Evolutionary conservation across 352 stramenopile genomes (phyloP), one percentile per base, ranked within the genome.

Genomic region (Pythium diclinum): DNA sequence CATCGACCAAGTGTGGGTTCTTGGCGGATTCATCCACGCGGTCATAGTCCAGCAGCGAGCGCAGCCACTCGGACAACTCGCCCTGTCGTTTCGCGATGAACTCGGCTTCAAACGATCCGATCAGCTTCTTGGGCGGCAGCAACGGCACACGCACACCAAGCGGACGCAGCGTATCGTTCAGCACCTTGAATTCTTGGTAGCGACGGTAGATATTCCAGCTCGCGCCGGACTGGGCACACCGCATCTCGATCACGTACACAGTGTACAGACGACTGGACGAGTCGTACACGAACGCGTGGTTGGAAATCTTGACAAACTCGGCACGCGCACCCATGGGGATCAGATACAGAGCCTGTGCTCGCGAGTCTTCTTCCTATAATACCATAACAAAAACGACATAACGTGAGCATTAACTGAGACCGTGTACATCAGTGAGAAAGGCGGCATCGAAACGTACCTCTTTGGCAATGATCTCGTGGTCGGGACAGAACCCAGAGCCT

Each of bases 61-160:
- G 85, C 6, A 96, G 70, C 88, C 88, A 96, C 65, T 85, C 83
- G 56, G 87, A 80, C 36, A 96, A 69, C 68, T 96, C 88, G 61
- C 91, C 78, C 71, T 95, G 87, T 14, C 88, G 84, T 69, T 94
- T 93, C 68, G 89, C 82, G 55, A 96, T 91, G 57, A 96, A 96
- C 55, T 94, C 86, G 64, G 90, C 89, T 75, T 95, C 93, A 59
- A 94, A 90, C 57, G 83, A 91, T 38, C 88, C 88, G 9, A 96
- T 62, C 62, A 96, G 91, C 72, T 96, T 96, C 66, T 95, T 95
- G 3, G 88, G 87, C 36, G 88, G 88, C 30, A 96, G 72, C 49
- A 95, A 71, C 84, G 92, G 65, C 44, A 47, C 10, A 23, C 38
- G 19, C 11, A 42, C 16, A 14, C 13, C 25, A 13, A 38, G 46